Evolutionary conservation across 106 monocot species (phyloP), one percentile per base, ranked within the genome.

Genomic region (Vanilla planifolia): DNA sequence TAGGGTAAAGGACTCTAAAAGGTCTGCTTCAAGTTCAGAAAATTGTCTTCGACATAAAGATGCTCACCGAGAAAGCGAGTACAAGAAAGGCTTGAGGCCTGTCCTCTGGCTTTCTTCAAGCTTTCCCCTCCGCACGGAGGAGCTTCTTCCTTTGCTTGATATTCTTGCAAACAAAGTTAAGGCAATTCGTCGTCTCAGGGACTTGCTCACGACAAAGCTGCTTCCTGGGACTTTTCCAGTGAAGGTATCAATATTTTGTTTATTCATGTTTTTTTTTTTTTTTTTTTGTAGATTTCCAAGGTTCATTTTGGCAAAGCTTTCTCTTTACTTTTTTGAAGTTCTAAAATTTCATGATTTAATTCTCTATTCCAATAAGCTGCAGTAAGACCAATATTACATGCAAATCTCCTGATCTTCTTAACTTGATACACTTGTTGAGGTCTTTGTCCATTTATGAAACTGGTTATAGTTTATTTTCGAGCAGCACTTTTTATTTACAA

Each of bases 151-250:
- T 0, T 71, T 98, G 51, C 87, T 98, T 48, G 96, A 98, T 55
- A 88, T 98, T 75, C 71, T 98, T 55, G 91, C 96, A 4, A 88
- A 91, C 66, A 98, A 98, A 55, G 96, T 98, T 42, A 98, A 98
- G 76, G 96, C 96, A n/a, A 85, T 98, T 30, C 75, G 96, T 17
- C 83, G 96, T 6, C 68, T 98, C 23, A 86, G 91, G 60, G 96
- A 98, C 25, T 65, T 88, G 62, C 70, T 70, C 1, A 70, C 61
- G 0, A 70, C 70, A 43, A 70, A 70, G 61, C 91, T 91, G 24
- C 96, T 91, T 48, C 53, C 76, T 28, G 82, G 87, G 35, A 91
- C 91, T 22, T 91, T 98, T 75, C 91, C 96, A 2, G 96, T 98
- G 43, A 98, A 98, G 96, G 96, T 98, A 79, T 69, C n/a, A 16